Evolutionary conservation across 345 rosid genomes (phyloP), one percentile per base, ranked within the genome.

Genomic region (Sisymbrium irio): DNA sequence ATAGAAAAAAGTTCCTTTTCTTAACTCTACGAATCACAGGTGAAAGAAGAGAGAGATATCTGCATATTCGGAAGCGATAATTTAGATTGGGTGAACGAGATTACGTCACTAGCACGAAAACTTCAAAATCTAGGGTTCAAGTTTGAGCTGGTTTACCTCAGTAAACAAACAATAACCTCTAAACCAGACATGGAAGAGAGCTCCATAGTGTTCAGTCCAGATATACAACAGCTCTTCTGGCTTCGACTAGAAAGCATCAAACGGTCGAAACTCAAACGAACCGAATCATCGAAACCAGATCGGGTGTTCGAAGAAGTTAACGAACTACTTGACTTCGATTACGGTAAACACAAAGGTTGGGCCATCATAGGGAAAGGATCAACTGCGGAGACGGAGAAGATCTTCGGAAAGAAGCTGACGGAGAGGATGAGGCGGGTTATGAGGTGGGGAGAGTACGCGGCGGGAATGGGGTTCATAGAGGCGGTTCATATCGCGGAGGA

Each of bases 51-150:
- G 40, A 83, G 79, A 67, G 77, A 75, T 17, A 69, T 88, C 9
- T 87, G 91, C 87, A 66, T 92, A 27, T 80, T 84, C 65, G 98
- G 89, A 81, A 82, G 91, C 53, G 70, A 78, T 1, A 62, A 82
- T 78, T 10, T 77, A 7, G 72, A 77, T 5, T 92, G 92, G 91
- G 81, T 88, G 13, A 59, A 78, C 28, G 85, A 85, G 44, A 73
- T 85, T 64, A 79, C 62, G 40, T 65, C 78, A 25, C 82, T 71
- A 78, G 49, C 82, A 58, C 67, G 62, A 20, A 72, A 67, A 36
- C 79, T 86, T 47, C 71, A 62, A 56, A 71, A 69, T 15, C 6
- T 20, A 37, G 94, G 88, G 17, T 44, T 83, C 66, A 81, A 82
- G 73, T 79, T 88, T 39, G 89, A 85, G 67, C 69, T 82, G 68